Percentiles rank a stretch among this genome's conserved stretches.
Conservation (phyloP, 768 basidiomycete genomes). For the Wakefieldia striispora region DNA sequence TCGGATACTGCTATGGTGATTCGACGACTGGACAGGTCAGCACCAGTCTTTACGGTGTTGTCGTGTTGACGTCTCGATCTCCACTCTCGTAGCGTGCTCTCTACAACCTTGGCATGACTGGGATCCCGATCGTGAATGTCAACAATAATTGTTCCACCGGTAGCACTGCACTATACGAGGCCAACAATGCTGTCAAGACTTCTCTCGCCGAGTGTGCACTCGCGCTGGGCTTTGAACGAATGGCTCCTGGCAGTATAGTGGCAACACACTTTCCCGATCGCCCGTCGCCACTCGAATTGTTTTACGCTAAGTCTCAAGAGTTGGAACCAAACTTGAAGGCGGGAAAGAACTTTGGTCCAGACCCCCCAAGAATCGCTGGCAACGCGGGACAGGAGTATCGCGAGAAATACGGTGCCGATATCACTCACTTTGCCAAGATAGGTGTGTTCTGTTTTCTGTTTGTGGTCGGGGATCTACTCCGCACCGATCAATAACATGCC, state of each 20-base stretch:
- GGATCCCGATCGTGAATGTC: slow-evolving; percentile 82
- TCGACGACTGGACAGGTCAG: slow-evolving; percentile 73
- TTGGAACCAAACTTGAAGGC: slow-evolving; percentile 43
- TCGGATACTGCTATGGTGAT: slow-evolving; percentile 79
- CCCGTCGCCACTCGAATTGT: slow-evolving; percentile 44
- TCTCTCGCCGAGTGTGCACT: slow-evolving; percentile 72
- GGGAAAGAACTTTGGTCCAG: slow-evolving; percentile 66
- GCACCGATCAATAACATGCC: background rate
- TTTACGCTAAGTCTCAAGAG: slow-evolving; percentile 42
- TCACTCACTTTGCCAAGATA: slow-evolving; percentile 73
- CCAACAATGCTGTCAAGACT: slow-evolving; percentile 66
- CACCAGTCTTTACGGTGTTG: background rate
- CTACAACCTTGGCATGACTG: slow-evolving; percentile 80
- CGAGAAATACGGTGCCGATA: slow-evolving; percentile 63
- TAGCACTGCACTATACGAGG: slow-evolving; percentile 72
- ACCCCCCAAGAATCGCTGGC: slow-evolving; percentile 70
- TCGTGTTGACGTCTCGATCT: background rate
- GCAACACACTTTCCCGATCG: slow-evolving; percentile 61
- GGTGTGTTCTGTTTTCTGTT: slow-evolving; percentile 47
- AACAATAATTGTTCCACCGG: slow-evolving; percentile 89
- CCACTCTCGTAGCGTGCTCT: slow-evolving; percentile 57
- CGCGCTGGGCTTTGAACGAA: slow-evolving; percentile 85
- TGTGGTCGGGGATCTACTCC: background rate
- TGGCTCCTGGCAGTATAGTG: slow-evolving; percentile 73
- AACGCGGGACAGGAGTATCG: slow-evolving; percentile 80